These are phyloP conservation scores for Debaryomyces castellii DNA, from an alignment of 805 yeast genomes.

Conservation along the genomic window DNA sequence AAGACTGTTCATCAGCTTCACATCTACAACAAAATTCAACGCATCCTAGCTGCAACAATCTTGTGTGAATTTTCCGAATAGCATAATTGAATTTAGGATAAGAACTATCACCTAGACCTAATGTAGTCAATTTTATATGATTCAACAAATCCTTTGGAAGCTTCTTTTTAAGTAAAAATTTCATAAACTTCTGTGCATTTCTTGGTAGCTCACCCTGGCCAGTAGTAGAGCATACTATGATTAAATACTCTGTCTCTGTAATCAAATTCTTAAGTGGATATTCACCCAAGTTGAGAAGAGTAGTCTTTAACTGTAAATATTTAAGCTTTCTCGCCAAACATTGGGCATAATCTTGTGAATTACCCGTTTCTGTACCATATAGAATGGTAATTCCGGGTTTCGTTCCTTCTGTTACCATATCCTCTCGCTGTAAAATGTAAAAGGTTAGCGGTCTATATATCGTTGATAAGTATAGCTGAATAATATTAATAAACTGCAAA, in stretches of 20 bases:
- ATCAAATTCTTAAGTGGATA: constrained; percentile 55
- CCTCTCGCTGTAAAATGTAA: too few species aligned
- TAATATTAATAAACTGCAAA: background rate
- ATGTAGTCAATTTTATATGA: constrained; percentile 64
- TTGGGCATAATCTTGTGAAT: constrained; percentile 80
- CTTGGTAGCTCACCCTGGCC: constrained; percentile 95
- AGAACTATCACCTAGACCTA: constrained; percentile 93
- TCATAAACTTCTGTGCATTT: constrained; percentile 74
- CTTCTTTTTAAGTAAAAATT: constrained; percentile 63
- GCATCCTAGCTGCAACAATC: constrained; percentile 83
- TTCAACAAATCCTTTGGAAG: constrained; percentile 59
- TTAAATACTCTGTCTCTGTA: constrained; percentile 43
- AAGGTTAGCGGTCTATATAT: too few species aligned
- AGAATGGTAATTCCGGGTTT: constrained; percentile 50
- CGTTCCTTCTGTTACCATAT: too few species aligned
- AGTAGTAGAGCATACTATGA: constrained; percentile 79
- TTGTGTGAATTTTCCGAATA: constrained; percentile 74
- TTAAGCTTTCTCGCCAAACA: constrained; percentile 56
- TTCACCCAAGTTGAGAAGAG: constrained; percentile 56
- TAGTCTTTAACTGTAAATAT: constrained; percentile 50
- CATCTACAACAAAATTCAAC: constrained; percentile 66
- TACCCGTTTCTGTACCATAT: constrained; percentile 93
- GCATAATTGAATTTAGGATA: constrained; percentile 89
- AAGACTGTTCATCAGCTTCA: constrained; percentile 85
- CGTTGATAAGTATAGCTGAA: background rate